Conservation (phyloP, 352 stramenopile genomes). For the Bremia lactucae region DNA sequence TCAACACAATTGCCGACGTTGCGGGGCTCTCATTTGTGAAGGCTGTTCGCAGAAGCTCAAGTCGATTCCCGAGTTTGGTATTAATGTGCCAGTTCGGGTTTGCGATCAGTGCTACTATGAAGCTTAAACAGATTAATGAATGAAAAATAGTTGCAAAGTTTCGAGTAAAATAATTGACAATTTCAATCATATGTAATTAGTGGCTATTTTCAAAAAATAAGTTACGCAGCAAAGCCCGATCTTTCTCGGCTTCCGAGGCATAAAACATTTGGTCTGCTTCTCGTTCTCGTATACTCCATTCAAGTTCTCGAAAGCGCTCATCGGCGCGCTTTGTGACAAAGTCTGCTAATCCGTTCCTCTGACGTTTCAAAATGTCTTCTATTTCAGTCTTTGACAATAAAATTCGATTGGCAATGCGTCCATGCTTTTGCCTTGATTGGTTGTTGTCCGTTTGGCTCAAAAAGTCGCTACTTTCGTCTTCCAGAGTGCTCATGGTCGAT, state of each 20-base stretch:
- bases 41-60: conserved; percentile 81
- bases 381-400: neutral
- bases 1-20: conserved; percentile 85
- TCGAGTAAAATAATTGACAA: neutral
- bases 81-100: conserved; percentile 77
- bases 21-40: conserved; percentile 69
- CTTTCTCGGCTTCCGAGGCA: conserved; percentile 10
- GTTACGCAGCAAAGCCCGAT: conserved; percentile 14
- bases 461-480: conserved; percentile 10
- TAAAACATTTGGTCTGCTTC: conserved; percentile 17
- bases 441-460: neutral
- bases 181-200: neutral
- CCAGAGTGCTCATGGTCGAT: conserved; percentile 3
- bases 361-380: conserved; percentile 8
- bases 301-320: conserved; percentile 7
- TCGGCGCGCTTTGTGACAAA: conserved; percentile 10
- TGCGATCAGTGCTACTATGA: conserved; percentile 84
- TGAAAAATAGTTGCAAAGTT: neutral
- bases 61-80: conserved; percentile 76
- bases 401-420: conserved; percentile 2
- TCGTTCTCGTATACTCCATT: conserved; percentile 8
- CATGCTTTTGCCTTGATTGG: conserved; percentile 2
- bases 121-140: conserved; percentile 17
- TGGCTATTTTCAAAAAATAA: conserved; percentile 10
- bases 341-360: conserved; percentile 3